These are phyloP conservation scores for Aspergillus quadrilineatus DNA, from an alignment of 2,329 filamentous ascomycete species.

Conservation along the genomic window DNA sequence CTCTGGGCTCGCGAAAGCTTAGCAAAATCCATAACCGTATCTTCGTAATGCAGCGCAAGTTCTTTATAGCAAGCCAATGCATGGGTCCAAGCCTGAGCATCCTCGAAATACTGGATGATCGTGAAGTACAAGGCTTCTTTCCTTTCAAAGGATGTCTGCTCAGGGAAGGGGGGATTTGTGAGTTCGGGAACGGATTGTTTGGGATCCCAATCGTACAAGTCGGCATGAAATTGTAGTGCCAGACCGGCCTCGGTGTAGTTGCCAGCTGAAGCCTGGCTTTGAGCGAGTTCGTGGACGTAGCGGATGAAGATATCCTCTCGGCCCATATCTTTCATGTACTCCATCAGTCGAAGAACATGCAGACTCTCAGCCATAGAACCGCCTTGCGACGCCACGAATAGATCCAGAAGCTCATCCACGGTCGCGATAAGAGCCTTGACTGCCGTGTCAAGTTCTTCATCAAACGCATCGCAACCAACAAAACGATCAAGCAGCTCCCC, in stretches of 20 bases:
- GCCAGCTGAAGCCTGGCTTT: conserved; percentile 70
- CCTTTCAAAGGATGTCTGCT: conserved; percentile 84
- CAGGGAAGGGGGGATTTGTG: conserved; percentile 71
- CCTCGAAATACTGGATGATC: conserved; percentile 93
- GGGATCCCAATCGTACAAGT: conserved; percentile 89
- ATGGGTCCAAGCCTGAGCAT: conserved; percentile 90
- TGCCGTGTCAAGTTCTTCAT: conserved; percentile 73
- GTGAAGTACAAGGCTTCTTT: conserved; percentile 91
- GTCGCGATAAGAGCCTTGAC: conserved; percentile 77
- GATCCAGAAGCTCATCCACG: conserved; percentile 84
- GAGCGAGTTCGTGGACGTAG: conserved; percentile 88
- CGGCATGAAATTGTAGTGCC: conserved; percentile 84
- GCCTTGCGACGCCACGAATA: conserved; percentile 85
- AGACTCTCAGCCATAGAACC: conserved; percentile 75
- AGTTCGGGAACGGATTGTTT: conserved; percentile 64
- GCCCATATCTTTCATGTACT: conserved; percentile 93
- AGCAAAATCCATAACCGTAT: conserved; percentile 82
- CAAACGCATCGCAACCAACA: conserved; percentile 64
- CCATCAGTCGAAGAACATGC: conserved; percentile 87
- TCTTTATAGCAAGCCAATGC: conserved; percentile 87
- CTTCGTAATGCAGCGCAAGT: conserved; percentile 86
- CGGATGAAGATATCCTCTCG: conserved; percentile 96
- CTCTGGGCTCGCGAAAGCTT: conserved; percentile 87
- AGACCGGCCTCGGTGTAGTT: conserved; percentile 87
- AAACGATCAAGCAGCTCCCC: conserved; percentile 81